phyloP scores from a whole-genome alignment of 371 early-diverging fungal genomes.

The Apophysomyces ossiformis region DNA sequence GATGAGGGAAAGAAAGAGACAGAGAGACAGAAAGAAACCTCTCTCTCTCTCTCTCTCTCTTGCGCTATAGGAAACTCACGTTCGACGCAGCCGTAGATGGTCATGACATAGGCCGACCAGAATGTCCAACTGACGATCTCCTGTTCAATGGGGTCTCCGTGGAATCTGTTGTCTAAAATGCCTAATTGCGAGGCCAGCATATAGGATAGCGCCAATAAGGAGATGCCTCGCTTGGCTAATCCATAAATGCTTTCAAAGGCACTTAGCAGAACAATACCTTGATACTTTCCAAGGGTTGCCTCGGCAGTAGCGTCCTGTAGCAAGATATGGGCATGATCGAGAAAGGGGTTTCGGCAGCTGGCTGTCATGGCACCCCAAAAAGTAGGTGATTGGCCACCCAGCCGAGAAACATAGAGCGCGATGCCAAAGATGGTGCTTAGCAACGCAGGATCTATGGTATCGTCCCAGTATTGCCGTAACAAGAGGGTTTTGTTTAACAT shows the following conservation, averaged over 20 bases:
- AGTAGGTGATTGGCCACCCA: constrained; percentile 24
- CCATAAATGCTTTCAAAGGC: constrained; percentile 38
- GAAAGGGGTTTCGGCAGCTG: constrained; percentile 26
- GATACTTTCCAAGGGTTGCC: constrained; percentile 28
- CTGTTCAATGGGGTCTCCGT: constrained; percentile 25
- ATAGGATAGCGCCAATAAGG: constrained; percentile 33
- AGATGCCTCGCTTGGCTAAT: constrained; percentile 36
- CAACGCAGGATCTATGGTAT: constrained; percentile 39
- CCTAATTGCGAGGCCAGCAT: constrained; percentile 32
- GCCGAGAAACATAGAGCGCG: constrained; percentile 24
- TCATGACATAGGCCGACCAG: constrained; percentile 33
- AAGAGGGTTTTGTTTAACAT: constrained; percentile 40
- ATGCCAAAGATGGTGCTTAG: constrained; percentile 40
- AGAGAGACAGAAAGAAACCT: too few species aligned
- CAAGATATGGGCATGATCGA: constrained; percentile 33
- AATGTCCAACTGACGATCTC: constrained; percentile 28
- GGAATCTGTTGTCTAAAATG: constrained; percentile 12
- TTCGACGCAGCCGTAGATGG: constrained; percentile 39
- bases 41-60: too few species aligned
- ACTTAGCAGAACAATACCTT: constrained; percentile 37
- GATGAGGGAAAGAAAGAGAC: too few species aligned
- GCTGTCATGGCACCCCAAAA: constrained; percentile 19
- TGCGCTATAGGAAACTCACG: constrained; percentile 22
- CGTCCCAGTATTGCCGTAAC: constrained; percentile 39
- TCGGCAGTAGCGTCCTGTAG: constrained; percentile 24